Evolutionary conservation across 2,329 filamentous ascomycete genomes (phyloP).

Genomic region (Didymella pomorum): DNA sequence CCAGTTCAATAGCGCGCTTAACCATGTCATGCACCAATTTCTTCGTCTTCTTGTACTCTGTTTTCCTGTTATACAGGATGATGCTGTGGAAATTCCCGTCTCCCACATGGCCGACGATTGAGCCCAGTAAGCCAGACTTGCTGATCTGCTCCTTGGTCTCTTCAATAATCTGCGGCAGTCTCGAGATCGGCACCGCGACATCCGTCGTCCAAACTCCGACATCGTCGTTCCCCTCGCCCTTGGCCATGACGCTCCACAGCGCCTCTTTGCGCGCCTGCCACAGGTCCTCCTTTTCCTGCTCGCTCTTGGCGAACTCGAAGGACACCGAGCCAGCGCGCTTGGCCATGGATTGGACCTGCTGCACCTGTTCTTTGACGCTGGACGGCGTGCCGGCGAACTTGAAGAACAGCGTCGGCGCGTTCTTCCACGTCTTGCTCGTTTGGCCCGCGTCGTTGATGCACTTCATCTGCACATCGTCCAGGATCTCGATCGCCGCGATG

Average conservation of each 20-base stretch:
- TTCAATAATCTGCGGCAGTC: constrained; percentile 77
- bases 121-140: constrained; percentile 68
- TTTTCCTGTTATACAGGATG: constrained; percentile 68
- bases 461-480: constrained; percentile 90
- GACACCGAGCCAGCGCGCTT: constrained; percentile 67
- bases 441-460: constrained; percentile 73
- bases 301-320: constrained; percentile 72
- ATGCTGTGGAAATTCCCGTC: constrained; percentile 79
- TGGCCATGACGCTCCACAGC: constrained; percentile 75
- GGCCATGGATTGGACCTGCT: constrained; percentile 69
- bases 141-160: constrained; percentile 74
- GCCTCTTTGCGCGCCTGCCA: constrained; percentile 81
- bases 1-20: constrained; percentile 82
- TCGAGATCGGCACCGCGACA: constrained; percentile 78
- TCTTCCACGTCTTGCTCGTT: constrained; percentile 71
- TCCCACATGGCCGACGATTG: constrained; percentile 76
- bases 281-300: constrained; percentile 71
- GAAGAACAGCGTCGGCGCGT: constrained; percentile 76
- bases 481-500: constrained; percentile 89
- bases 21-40: constrained; percentile 83
- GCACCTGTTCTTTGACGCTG: constrained; percentile 80
- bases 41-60: constrained; percentile 72
- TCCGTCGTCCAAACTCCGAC: constrained; percentile 79
- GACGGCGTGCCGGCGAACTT: constrained; percentile 74
- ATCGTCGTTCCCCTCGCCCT: constrained; percentile 65